Base-by-base conservation (phyloP, 805 yeast species). In the Candida easanensis region DNA sequence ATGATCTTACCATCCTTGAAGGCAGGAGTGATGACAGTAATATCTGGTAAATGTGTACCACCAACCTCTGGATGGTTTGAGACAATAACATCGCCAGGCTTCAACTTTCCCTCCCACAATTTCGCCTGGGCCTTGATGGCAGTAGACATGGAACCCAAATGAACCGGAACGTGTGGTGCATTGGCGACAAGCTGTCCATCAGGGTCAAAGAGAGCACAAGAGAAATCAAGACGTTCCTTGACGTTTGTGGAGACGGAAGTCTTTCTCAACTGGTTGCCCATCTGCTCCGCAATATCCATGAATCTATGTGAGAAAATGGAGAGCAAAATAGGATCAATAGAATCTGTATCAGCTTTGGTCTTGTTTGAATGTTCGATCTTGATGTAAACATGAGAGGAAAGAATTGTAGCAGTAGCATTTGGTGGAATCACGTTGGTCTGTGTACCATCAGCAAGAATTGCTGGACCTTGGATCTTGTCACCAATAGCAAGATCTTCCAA, bases 1-100 rank as follows among this genome's bases (percentile, higher is more conserved):
- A 88, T 77, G 27, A 88, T 73, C 41, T 69, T 62, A 18, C 67
- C 71, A 20, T 71, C 70, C n/a, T 77, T 70, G 58, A 88, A 84
- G 2, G 90, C 89, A 0, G 98, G 98, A 0, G 97, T 86, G 35
- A 91, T 82, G 11, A 90, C 95, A 0, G 97, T 90, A 50, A 90
- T 88, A 65, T 87, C 96, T 0, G 95, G 95, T 45, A 87, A 68
- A 65, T 87, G 96, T 0, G 93, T 84, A 4, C 95, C 95, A n/a
- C 91, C 91, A 39, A 78, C 79, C 17, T 80, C 80, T 2, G 96
- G 96, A 54, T 85, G 93, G 57, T 87, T 87, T 0, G 90, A 80
- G 4, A 83, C 79, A 3, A 87, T 51, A 3, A 84, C 88, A 63
- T 87, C 95, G 19, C 95, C 95, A 4, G 78, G 80, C 44, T 72